Percentiles rank a stretch among this genome's conserved stretches.
Conservation (phyloP, 169 alveolate species). For the Cyclospora cayetanensis region DNA sequence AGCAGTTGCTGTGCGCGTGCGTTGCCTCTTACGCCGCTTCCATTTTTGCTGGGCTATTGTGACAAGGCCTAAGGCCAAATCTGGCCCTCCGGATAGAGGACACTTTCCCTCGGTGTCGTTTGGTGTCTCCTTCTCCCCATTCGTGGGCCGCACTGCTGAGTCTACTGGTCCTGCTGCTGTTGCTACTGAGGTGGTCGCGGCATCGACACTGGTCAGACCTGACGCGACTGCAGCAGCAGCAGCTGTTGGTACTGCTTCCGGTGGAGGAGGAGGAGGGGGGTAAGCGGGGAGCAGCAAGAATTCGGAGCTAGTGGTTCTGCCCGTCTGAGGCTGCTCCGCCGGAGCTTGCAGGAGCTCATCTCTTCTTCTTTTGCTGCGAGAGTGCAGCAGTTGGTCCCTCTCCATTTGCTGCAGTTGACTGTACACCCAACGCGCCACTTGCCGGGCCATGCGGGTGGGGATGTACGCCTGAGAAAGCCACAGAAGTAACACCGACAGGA, state of each 20-base stretch:
- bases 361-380: neutral
- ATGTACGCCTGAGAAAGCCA: slow-evolving; percentile 38
- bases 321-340: neutral
- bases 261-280: slow-evolving; percentile 60
- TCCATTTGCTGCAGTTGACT: slow-evolving; percentile 59
- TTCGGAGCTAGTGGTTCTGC: neutral
- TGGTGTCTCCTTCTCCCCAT: neutral
- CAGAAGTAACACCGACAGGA: neutral
- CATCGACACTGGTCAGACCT: no score
- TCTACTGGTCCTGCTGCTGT: no score
- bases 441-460: slow-evolving; percentile 39
- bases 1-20: neutral
- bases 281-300: slow-evolving; percentile 31
- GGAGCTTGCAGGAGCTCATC: neutral
- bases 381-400: neutral
- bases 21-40: slow-evolving; percentile 53
- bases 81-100: neutral
- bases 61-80: slow-evolving; percentile 6
- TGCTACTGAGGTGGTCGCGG: no score
- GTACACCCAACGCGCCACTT: slow-evolving; percentile 59
- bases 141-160: neutral
- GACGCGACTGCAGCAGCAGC: neutral
- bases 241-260: slow-evolving; percentile 22
- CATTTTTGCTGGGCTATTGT: slow-evolving; percentile 51
- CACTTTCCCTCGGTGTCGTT: neutral